Conservation (phyloP, 2,329 filamentous ascomycete species). For the Penicillium verrucosum region DNA sequence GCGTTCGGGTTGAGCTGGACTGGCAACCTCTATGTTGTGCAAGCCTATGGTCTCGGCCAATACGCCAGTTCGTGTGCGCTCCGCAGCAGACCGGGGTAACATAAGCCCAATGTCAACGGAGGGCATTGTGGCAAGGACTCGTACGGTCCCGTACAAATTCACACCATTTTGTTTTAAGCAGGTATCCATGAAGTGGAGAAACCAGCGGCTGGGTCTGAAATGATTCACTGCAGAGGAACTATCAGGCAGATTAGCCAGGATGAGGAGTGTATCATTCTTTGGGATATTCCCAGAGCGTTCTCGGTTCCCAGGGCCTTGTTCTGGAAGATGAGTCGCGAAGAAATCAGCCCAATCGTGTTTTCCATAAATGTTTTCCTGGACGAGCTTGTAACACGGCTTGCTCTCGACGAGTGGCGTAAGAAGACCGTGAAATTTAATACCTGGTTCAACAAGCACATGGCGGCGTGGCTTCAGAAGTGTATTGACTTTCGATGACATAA, state of each 20-base stretch:
- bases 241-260: constrained; percentile 65
- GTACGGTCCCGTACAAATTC: constrained; percentile 73
- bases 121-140: constrained; percentile 71
- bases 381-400: constrained; percentile 48
- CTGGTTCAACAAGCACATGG: constrained; percentile 79
- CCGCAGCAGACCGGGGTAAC: constrained; percentile 58
- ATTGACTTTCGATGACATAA: constrained; percentile 77
- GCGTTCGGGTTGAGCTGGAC: constrained; percentile 33
- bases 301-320: constrained; percentile 49
- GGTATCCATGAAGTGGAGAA: constrained; percentile 52
- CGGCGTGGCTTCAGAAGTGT: constrained; percentile 70
- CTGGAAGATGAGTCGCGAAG: constrained; percentile 44
- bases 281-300: constrained; percentile 42
- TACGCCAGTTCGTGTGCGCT: constrained; percentile 57
- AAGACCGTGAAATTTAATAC: constrained; percentile 52
- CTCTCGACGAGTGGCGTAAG: constrained; percentile 57
- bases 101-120: constrained; percentile 58
- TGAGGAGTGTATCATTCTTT: constrained; percentile 70
- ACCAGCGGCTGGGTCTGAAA: constrained; percentile 54
- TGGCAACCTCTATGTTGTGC: constrained; percentile 53
- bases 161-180: constrained; percentile 60
- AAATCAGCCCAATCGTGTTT: constrained; percentile 52
- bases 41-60: constrained; percentile 54
- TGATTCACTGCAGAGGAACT: constrained; percentile 52
- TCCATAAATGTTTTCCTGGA: constrained; percentile 56